Base-by-base conservation (phyloP, 352 stramenopile genomes). In the Pythium biforme region DNA sequence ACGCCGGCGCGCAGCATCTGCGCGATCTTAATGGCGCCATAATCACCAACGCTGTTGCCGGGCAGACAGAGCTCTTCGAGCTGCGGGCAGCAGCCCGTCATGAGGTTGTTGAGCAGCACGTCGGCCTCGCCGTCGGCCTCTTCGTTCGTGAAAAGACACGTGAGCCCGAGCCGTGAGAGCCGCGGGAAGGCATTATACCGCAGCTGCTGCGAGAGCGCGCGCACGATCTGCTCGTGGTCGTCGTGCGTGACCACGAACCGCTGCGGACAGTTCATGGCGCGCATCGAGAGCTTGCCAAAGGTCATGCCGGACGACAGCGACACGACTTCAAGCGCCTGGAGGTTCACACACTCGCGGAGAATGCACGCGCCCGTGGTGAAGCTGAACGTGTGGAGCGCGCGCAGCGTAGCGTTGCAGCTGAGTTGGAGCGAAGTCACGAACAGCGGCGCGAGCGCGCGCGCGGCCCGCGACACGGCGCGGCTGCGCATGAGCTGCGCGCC, bases 221-320 rank as follows among this genome's bases (percentile, higher is more conserved):
- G 37, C 41, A 94, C 83, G 65, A 94, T 94, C 72, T 92, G 73
- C 64, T 94, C 86, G 66, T 94, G 86, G 65, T 94, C 86, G 59
- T 92, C 83, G 70, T 94, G 86, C 11, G 86, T 94, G 48, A 94
- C 86, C 1, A 92, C 86, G 33, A 94, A 94, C 39, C 86, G 83
- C 70, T 94, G 86, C 53, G 86, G 83, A 33, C 86, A 94, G 64
- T 94, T 85, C 20, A 77, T 86, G 10, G 86, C 86, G 55, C 81
- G 83, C 86, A 94, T 94, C 58, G 86, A 94, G 2, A 89, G 66
- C 64, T 91, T 89, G 25, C 86, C 83, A 52, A 94, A 94, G 9
- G 73, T 86, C 68, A 94, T 90, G 22, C 86, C 86, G 12, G 86
- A 84, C 9, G 86, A 88, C 34, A 94, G 68, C 58, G 86, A 89